Evolutionary conservation across 2,329 filamentous ascomycete genomes (phyloP), one percentile per base, ranked within the genome.

Genomic region (Aphanoascus verrucosus): DNA sequence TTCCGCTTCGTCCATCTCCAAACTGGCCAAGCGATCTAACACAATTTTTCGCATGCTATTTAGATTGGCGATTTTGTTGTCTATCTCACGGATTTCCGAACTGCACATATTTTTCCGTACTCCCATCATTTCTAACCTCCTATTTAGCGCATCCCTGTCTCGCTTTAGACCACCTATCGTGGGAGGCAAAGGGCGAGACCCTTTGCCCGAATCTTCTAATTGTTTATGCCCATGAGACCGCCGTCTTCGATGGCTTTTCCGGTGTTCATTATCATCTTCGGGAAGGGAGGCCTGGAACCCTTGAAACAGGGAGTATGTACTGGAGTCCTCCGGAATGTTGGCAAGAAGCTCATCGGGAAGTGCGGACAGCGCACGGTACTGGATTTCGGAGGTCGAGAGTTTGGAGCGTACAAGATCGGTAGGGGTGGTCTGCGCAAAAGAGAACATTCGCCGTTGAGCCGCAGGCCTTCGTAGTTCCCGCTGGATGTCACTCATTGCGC

Each of bases 31-130:
- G 58, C 93, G 80, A 53, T 96, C 89, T 54, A 98, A 70, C 44
- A 97, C 86, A 57, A 96, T 94, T 65, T 84, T 86, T 60, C 93
- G 84, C 88, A 97, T 96, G 57, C 82, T 88, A 61, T 88, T 85
- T 52, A 98, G 75, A 68, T 97, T 97, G 56, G 88, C 82, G 58
- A 98, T 91, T 71, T 97, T 98, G 72, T 86, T 90, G 71, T 98
- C 93, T 57, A 98, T 95, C 65, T 98, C 93, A 56, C 83, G 82
- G 55, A 98, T 97, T 69, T 98, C 93, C 58, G 88, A 86, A 63
- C 88, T 93, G 61, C 90, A 91, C 91, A 98, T 96, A 65, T 93
- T 95, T 71, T 98, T 98, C 56, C 93, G 81, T 57, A 97, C 82
- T 2, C 85, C 80, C 73, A 97, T 82, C 81, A 96, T 87, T 65